A percentile compares a stretch with the other conserved stretches of the same genome.
phyloP scores from a whole-genome alignment of 768 basidiomycete species.

The Strobilomyces confusus region DNA sequence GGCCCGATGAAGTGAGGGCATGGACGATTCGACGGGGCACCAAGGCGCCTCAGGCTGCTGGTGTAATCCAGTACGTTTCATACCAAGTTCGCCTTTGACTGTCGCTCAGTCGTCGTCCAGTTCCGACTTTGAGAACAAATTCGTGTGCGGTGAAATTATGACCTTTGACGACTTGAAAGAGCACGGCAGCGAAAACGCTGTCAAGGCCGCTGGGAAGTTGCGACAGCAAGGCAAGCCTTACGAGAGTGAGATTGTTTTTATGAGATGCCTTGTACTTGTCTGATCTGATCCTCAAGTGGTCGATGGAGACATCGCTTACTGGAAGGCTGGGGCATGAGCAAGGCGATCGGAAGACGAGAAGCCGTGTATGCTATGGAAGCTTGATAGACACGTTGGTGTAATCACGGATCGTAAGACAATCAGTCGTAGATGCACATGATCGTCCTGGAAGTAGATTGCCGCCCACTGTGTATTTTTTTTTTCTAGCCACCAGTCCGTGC shows the following conservation, averaged over 20 bases:
- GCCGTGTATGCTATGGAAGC: constrained; percentile 7
- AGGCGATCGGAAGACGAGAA: background rate
- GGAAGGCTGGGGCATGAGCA: constrained; percentile 67
- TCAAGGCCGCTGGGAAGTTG: constrained; percentile 93
- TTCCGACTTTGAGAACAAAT: constrained; percentile 97
- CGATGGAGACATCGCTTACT: constrained; percentile 89
- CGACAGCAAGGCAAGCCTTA: constrained; percentile 97
- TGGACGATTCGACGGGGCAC: constrained; percentile 96
- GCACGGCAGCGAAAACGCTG: constrained; percentile 82
- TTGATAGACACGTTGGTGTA: constrained; percentile 8
- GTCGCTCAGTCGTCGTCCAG: constrained; percentile 32
- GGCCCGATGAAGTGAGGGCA: constrained; percentile 93
- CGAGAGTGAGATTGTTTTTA: constrained; percentile 59
- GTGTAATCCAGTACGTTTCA: constrained; percentile 87
- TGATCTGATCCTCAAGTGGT: constrained; percentile 49
- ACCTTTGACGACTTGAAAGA: constrained; percentile 85
- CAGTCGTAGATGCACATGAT: background rate
- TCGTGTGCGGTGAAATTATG: constrained; percentile 98
- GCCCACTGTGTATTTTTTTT: no score
- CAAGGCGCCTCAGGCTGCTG: constrained; percentile 95
- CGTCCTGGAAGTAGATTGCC: no score
- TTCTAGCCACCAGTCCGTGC: no score
- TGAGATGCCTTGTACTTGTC: background rate
- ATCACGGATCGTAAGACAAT: constrained; percentile 1
- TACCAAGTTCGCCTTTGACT: background rate